Evolutionary conservation across 2,329 filamentous ascomycete genomes (phyloP), one percentile per base, ranked within the genome.

Genomic region (Macrophomina pseudophaseolina): DNA sequence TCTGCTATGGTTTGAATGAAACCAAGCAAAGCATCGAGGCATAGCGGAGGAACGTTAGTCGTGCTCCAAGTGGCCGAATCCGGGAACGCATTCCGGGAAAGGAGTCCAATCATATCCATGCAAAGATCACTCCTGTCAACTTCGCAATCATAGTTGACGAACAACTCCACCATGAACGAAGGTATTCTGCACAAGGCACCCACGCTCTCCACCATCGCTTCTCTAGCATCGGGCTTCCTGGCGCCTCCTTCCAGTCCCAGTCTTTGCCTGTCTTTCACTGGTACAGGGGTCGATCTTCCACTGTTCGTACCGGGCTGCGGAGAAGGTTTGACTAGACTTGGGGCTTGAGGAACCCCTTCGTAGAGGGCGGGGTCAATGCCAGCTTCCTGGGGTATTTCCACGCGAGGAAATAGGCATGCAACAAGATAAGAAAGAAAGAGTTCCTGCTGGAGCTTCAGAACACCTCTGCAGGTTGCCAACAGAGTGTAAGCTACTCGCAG

Each of bases 31-130:
- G 95, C 93, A 80, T 99, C 95, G 28, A 99, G 84, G 73, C 95
- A 99, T 2, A 99, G 82, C 0, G 95, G 95, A 16, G 95, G 95
- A 1, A 99, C 96, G 75, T 97, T 99, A 5, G 94, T 97, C 11
- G 95, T 99, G 77, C 96, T 99, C 95, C 95, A 99, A 5, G 94
- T 97, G 5, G 94, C 95, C 8, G 95, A 97, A 77, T 99, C 95
- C 0, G 95, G 96, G 70, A 99, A 91, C 2, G 95, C 95, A 76
- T 97, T 99, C 67, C 95, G 88, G 23, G 95, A 94, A 16, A 99
- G 83, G 40, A 99, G 85, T 0, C 95, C 94, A 68, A 99, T 88
- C 86, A 98, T 91, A 74, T 99, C 96, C 81, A 97, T 92, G 74
- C 95, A 99, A 5, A 99, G 82, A 80, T 99, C 95, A 62, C 90